phyloP scores from a whole-genome alignment of 1,139 yeast genomes.

The Hyphopichia burtonii region DNA sequence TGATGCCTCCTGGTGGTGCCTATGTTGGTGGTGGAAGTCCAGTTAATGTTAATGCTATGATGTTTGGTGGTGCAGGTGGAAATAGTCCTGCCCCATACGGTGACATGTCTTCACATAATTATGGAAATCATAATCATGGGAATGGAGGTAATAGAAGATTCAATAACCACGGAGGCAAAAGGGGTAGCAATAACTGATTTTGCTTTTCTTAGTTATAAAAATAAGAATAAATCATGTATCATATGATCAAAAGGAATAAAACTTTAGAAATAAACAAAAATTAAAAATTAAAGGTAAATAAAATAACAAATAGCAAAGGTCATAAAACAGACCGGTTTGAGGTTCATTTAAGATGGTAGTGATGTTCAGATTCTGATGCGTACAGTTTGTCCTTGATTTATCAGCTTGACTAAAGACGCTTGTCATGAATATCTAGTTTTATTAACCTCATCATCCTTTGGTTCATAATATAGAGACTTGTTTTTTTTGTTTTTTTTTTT shows the following conservation, averaged over 20 bases:
- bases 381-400: too few species aligned
- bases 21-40: constrained; percentile 30
- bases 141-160: constrained; percentile 12
- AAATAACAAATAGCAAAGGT: neutral
- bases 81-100: constrained; percentile 4
- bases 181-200: constrained; percentile 10
- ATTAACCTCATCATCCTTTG: too few species aligned
- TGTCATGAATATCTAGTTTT: too few species aligned
- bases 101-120: constrained; percentile 5
- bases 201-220: neutral
- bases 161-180: constrained; percentile 11
- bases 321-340: too few species aligned
- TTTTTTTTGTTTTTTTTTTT: too few species aligned
- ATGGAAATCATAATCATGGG: constrained; percentile 10
- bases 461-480: too few species aligned
- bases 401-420: too few species aligned
- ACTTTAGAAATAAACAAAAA: neutral
- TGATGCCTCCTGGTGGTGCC: constrained; percentile 31
- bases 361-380: too few species aligned
- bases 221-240: neutral
- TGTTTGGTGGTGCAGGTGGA: constrained; percentile 13
- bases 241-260: neutral
- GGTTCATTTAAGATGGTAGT: too few species aligned
- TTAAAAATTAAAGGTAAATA: neutral
- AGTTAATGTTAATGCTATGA: constrained; percentile 24